Evolutionary conservation across 305 asterid genomes (phyloP), one percentile per base, ranked within the genome.

Genomic region (Galium porrigens): DNA sequence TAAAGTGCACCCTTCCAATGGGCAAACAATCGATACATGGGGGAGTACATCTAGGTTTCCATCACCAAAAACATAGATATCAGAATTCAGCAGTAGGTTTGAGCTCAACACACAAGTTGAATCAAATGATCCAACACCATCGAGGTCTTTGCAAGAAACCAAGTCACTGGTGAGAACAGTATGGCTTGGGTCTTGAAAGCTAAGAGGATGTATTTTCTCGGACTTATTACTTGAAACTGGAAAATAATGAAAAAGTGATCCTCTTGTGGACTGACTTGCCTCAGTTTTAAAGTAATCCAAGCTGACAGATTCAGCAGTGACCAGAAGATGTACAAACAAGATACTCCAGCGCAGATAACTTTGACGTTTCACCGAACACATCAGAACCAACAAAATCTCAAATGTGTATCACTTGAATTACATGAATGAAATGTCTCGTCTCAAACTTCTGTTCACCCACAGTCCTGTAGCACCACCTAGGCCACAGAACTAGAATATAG

Each of bases 1-100:
- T 68, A 91, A 66, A 52, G 80, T 79, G 73, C 98, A 91, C 67
- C 95, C 98, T 69, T 80, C 84, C 68, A 81, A 46, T 9, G 82
- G 95, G 75, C 98, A 91, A 76, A 70, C 73, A 74, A 91, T 84
- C 68, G 83, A 73, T 64, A 86, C 86, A 71, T 80, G 51, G 66
- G 92, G 85, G 75, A 77, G 86, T 79, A 91, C 88, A 85, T 91
- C 98, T 74, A 91, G 72, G 77, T 84, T 86, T 68, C 98, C 96
- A 54, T 78, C 36, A 44, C 94, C 98, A 55, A 73, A 37, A 64
- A 78, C 90, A 68, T 82, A 78, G 66, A 83, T 53, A 66, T 88
- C 85, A 69, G 81, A 76, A 76, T 51, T 73, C 54, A 82, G 65
- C 54, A 73, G 59, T 55, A 83, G 65, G 64, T 77, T 77, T 52